Evolutionary conservation across 768 basidiomycete species (phyloP).

Genomic region (Leccinum olivaceopallidum): DNA sequence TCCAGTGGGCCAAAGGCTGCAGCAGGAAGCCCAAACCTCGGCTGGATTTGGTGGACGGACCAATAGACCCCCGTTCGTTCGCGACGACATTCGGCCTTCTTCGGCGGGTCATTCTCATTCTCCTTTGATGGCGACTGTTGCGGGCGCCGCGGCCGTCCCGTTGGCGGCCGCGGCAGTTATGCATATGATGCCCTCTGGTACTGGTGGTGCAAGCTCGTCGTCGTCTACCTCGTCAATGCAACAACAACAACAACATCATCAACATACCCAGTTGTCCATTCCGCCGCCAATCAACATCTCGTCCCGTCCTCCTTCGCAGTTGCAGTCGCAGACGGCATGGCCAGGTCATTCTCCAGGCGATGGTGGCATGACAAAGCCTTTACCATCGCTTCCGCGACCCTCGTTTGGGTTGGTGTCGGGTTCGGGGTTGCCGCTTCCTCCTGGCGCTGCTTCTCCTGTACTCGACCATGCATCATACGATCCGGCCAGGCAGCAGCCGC

Average conservation of each 20-base stretch:
- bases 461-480: background rate
- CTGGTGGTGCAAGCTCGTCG: background rate
- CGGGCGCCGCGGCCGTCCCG: background rate
- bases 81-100: slow-evolving; percentile 10
- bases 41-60: background rate
- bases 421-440: background rate
- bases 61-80: background rate
- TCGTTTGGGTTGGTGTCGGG: background rate
- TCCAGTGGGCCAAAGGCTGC: background rate
- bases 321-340: background rate
- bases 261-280: background rate
- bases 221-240: background rate
- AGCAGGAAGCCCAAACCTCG: background rate
- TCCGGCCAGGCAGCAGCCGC: background rate
- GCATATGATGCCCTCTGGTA: background rate
- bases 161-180: slow-evolving; percentile 1
- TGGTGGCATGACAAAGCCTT: background rate
- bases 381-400: background rate
- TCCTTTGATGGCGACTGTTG: slow-evolving; percentile 4
- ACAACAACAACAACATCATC: background rate
- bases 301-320: slow-evolving; percentile 12
- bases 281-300: slow-evolving; percentile 17
- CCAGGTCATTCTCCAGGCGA: background rate
- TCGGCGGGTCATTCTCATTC: background rate
- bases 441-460: background rate